Evolutionary conservation across 2,329 filamentous ascomycete genomes (phyloP), one percentile per base, ranked within the genome.

Genomic region (Gyromitra esculenta): DNA sequence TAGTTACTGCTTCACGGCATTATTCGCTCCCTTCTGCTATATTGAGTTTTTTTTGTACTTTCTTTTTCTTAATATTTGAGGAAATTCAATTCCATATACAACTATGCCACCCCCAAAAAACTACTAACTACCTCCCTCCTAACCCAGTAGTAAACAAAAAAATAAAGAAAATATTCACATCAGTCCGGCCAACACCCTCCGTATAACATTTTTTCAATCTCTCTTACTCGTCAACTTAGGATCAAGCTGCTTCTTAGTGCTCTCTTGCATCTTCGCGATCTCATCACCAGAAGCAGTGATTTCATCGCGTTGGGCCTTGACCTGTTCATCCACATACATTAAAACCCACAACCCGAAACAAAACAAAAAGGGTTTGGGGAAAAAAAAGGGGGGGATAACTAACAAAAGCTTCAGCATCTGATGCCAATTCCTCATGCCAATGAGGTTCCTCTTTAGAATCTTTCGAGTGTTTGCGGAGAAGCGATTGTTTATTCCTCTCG

Each of bases 371-470:
- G 2, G 25, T 13, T 25, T 25, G 9, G 7, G 35, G n/a, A 4
- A 9, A 63, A 63, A 13, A 37, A 35, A 6, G 66, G 13, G 63
- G 45, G 39, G 43, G 18, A 57, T 31, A 35, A 84, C 87, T 79
- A 84, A 96, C 87, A 80, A 89, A 89, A 83, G 92, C 91, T 86
- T 96, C 93, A 83, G 91, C 92, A 84, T 93, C 89, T 64, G 90
- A 92, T 1, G 92, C 92, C 64, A 96, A 86, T 82, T 91, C 90
- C 25, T 91, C 87, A 84, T 92, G 91, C 92, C 93, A 96, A 82
- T 93, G 87, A 68, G 87, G 90, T 82, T 89, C 87, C 77, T 92
- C 92, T 50, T 87, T 84, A 83, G 84, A 83, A 75, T 83, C 83
- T 71, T 86, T 84, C n/a, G 91, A 89, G 76, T 92, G 88, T 86